Evolutionary conservation across 2,329 filamentous ascomycete genomes (phyloP), one percentile per base, ranked within the genome.

Genomic region (Teratosphaeria viscida): DNA sequence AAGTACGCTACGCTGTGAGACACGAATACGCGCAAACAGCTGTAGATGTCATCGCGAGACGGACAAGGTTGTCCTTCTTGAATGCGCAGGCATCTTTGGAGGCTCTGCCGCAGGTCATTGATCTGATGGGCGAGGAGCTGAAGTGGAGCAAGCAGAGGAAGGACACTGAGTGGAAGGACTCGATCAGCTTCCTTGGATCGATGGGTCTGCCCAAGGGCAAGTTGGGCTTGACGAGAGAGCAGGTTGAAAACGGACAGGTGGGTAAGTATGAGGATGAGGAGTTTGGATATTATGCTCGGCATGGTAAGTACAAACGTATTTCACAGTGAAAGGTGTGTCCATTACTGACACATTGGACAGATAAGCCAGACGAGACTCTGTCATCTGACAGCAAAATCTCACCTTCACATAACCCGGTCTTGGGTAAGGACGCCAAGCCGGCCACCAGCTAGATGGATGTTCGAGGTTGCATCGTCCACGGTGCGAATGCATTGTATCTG

Each of bases 11-110:
- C 72, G 90, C 90, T 27, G 85, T 95, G 49, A 81, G 86, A 56
- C 87, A 95, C 74, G 92, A 96, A 76, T 95, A 95, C 70, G 92
- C 92, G 3, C 89, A 95, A 74, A 95, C 90, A 2, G 90, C 90
- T 1, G 87, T 92, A 16, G 92, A 96, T 71, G 88, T 96, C 12
- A 79, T 96, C 54, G 92, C 91, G 2, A 83, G 92, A 61, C 82
- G 92, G 62, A 96, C 89, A 49, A 81, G 92, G 59, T 77, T 96
- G 59, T 89, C 91, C 8, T 97, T 96, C 78, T 77, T 96, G 66
- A 96, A 96, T 71, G 91, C 91, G 5, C 90, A 96, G 74, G 92
- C 92, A 11, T 87, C 91, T 0, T 83, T 96, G 10, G 90, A 96
- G 75, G 87, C 90, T 1, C 81, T 96, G 54, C 92, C 92, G 5